Percentiles rank a stretch among this genome's conserved stretches.
Conservation (phyloP, 2,329 filamentous ascomycete species). For the Diaporthe destruens region DNA sequence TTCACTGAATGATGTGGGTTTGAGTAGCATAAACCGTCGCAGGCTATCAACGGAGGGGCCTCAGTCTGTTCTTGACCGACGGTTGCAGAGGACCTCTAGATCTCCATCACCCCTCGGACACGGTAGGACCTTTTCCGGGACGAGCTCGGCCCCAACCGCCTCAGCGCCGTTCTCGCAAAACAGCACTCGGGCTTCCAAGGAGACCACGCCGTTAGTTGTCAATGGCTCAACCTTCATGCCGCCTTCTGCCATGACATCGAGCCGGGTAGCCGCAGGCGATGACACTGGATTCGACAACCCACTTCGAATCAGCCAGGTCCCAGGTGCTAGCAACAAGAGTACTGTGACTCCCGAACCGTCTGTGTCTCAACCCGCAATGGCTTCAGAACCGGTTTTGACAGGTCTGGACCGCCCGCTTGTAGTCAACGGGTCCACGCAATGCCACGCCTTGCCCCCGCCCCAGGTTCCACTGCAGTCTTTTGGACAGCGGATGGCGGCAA, state of each 20-base stretch:
- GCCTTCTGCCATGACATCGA: conserved; percentile 45
- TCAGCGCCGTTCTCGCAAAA: conserved; percentile 54
- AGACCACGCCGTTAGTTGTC: conserved; percentile 55
- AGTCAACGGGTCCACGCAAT: conserved; percentile 60
- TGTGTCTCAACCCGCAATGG: conserved; percentile 43
- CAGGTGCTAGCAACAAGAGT: conserved; percentile 43
- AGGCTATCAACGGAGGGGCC: conserved; percentile 66
- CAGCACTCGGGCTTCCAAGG: conserved; percentile 50
- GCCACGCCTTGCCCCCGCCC: conserved; percentile 41
- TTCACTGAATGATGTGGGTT: conserved; percentile 62
- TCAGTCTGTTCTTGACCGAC: conserved; percentile 65
- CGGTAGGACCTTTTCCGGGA: conserved; percentile 59
- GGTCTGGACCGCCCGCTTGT: conserved; percentile 62
- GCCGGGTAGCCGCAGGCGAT: conserved; percentile 49
- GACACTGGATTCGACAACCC: conserved; percentile 53
- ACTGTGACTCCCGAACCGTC: conserved; percentile 44
- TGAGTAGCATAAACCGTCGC: conserved; percentile 56
- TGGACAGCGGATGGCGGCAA: conserved; percentile 49
- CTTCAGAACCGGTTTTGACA: conserved; percentile 46
- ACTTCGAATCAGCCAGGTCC: conserved; percentile 53
- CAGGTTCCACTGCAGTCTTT: conserved; percentile 46
- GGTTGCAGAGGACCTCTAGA: conserved; percentile 65
- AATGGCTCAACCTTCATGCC: conserved; percentile 56
- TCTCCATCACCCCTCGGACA: conserved; percentile 70
- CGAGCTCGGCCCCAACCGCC: conserved; percentile 55